These are phyloP conservation scores for Termitomyces sp. DNA, from an alignment of 768 basidiomycete genomes.

Conservation along the genomic window DNA sequence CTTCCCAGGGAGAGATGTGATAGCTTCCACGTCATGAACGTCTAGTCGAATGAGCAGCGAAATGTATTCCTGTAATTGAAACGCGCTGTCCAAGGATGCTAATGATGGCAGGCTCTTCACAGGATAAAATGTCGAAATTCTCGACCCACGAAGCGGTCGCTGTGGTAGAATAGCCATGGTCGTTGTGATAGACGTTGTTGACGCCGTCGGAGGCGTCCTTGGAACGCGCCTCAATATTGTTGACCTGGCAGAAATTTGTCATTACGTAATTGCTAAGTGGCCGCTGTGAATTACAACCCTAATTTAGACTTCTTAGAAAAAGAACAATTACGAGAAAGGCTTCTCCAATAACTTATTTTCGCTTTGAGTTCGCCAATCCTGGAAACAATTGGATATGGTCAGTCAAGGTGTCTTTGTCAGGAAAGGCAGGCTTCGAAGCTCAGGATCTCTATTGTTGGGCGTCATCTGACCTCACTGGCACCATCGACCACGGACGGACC, in stretches of 20 bases:
- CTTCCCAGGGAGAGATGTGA: conserved; percentile 72
- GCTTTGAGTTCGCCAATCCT: neutral
- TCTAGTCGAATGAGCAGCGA: conserved; percentile 80
- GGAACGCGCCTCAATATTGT: conserved; percentile 1
- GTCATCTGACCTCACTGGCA: neutral
- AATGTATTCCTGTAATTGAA: conserved; percentile 94
- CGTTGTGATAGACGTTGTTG: neutral
- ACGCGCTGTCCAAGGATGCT: conserved; percentile 80
- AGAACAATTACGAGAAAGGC: neutral
- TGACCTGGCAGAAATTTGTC: conserved; percentile 9
- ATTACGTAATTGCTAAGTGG: conserved; percentile 6
- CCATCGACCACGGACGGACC: neutral
- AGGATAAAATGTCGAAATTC: conserved; percentile 77
- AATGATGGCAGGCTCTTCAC: conserved; percentile 66
- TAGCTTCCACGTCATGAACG: conserved; percentile 82
- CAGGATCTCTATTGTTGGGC: too few species aligned
- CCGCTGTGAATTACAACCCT: neutral
- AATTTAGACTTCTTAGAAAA: neutral
- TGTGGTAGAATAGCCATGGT: conserved; percentile 42
- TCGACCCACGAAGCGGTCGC: conserved; percentile 70
- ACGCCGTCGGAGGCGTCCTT: neutral
- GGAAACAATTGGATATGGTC: neutral
- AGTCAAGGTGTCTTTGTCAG: neutral
- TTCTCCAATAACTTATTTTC: neutral
- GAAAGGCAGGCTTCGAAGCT: neutral